Base-by-base conservation (phyloP, 225 moss, liverwort and hornwort genomes). In the Ulota crispa region DNA sequence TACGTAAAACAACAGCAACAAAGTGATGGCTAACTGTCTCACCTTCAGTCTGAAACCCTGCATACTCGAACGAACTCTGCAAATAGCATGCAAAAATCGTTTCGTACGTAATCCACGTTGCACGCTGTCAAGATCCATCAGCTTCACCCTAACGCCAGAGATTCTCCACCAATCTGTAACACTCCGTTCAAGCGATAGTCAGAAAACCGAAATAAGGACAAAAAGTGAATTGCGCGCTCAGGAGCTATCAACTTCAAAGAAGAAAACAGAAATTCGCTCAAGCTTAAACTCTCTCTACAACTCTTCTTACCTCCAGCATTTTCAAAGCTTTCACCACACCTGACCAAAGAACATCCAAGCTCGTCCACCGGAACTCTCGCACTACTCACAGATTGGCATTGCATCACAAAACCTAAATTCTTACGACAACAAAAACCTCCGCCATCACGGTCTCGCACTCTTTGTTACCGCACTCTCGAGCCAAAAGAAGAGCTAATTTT, bases 71-170 rank as follows among this genome's bases (percentile, higher is more conserved):
- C 76, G 31, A 93, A 90, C 85, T 94, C 95, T 52, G 60, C 47
- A 16, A 83, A 89, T 34, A 91, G 92, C 91, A 90, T 91, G 59
- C 88, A 80, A 19, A 94, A 45, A 92, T 90, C 14, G 90, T 88
- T 28, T 88, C 84, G 57, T 86, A 94, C 76, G 83, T 20, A 94
- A 87, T 57, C 90, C 91, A 54, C 84, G 71, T 69, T 89, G 86
- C 88, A 92, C 94, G 68, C 92, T 87, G 59, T 89, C 83, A 18
- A 91, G 86, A 37, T 89, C 90, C 91, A 94, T 89, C 82, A 93
- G 81, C 86, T 93, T 92, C 94, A 93, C 89, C 86, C 91, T 91
- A 68, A 94, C 92, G 71, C 85, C 88, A 5, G 82, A 92, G 21
- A 89, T 84, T 84, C 89, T 91, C 76, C 92, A 92, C 71, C 92